These are phyloP conservation scores for Nemophila menziesii DNA, from an alignment of 257 asterid species.

Conservation along the genomic window DNA sequence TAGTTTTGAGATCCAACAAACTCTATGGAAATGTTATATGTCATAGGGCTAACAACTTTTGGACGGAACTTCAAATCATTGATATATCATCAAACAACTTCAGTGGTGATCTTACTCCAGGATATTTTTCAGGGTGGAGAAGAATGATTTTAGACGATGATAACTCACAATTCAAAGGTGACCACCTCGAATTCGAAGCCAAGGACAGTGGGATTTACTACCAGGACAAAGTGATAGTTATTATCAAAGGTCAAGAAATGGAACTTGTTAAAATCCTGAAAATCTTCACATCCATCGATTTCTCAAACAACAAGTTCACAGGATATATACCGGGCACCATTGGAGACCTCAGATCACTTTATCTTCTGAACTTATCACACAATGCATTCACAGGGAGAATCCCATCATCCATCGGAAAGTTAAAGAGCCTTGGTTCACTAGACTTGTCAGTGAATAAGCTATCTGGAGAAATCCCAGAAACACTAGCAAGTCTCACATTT, in stretches of 20 bases:
- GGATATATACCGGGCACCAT: no score
- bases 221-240: slow-evolving; percentile 43
- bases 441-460: no score
- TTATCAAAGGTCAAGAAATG: slow-evolving; percentile 39
- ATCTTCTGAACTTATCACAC: no score
- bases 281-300: no score
- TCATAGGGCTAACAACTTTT: neutral
- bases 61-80: slow-evolving; percentile 16
- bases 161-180: slow-evolving; percentile 2
- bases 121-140: slow-evolving; percentile 8
- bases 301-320: no score
- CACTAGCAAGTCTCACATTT: slow-evolving; percentile 21
- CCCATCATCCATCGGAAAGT: no score
- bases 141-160: slow-evolving; percentile 10
- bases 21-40: slow-evolving; percentile 19
- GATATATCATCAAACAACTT: slow-evolving; percentile 20
- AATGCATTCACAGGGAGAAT: no score
- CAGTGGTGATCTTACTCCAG: slow-evolving; percentile 7
- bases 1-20: slow-evolving; percentile 9
- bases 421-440: no score
- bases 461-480: neutral
- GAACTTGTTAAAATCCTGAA: neutral
- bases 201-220: slow-evolving; percentile 21
- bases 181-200: slow-evolving; percentile 13
- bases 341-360: no score